Percentiles rank a stretch among this genome's conserved stretches.
These are phyloP conservation scores for Mucuna pruriens DNA, from an alignment of 306 rosid species.

Conservation along the genomic window DNA sequence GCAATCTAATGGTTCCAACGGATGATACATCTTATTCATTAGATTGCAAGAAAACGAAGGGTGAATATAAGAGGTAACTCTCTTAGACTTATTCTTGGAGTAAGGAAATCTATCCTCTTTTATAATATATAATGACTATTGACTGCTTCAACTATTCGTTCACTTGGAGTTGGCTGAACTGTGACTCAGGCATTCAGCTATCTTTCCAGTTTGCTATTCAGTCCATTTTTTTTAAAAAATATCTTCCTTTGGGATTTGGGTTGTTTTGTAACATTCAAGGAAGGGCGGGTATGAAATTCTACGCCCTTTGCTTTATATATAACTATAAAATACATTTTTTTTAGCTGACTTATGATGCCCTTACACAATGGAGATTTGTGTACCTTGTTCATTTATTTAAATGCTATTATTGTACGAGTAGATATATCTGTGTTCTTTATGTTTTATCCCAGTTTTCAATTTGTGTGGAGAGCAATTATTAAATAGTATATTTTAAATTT, in stretches of 20 bases:
- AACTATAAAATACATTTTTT: not conserved
- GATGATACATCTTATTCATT: too few relatives aligned
- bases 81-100: too few relatives aligned
- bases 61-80: too few relatives aligned
- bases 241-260: not conserved
- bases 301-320: not conserved
- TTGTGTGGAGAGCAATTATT: not conserved
- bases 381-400: not conserved
- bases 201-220: not conserved
- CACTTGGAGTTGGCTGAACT: not conserved
- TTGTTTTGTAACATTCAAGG: not conserved
- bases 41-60: too few relatives aligned
- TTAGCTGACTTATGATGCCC: conserved; percentile 18
- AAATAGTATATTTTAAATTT: too few relatives aligned
- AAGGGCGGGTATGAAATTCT: not conserved
- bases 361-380: not conserved
- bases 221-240: not conserved
- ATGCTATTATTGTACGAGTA: not conserved
- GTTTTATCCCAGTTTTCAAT: conserved; percentile 17
- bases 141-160: not conserved
- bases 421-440: not conserved
- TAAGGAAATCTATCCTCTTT: too few relatives aligned
- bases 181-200: not conserved
- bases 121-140: not conserved
- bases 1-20: too few relatives aligned